These are phyloP conservation scores for Penicillium pulvis DNA, from an alignment of 495 filamentous ascomycete genomes.

Conservation along the genomic window DNA sequence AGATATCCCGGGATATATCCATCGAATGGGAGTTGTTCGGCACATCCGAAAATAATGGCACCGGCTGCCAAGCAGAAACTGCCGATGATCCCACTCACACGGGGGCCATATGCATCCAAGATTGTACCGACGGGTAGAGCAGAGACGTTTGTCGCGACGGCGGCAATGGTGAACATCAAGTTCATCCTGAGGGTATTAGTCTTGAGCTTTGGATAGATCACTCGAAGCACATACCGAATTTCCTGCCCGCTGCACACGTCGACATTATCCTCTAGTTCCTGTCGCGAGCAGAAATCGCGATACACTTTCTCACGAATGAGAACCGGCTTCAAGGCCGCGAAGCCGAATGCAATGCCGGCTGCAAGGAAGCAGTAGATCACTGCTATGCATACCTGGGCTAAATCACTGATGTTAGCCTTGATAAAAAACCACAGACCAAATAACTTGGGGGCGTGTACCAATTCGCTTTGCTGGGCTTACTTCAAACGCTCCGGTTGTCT, in stretches of 20 bases:
- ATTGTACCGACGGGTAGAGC: conserved; percentile 77
- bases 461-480: conserved; percentile 65
- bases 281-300: conserved; percentile 55
- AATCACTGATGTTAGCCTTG: conserved; percentile 6
- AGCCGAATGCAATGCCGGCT: conserved; percentile 74
- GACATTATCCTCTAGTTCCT: conserved; percentile 61
- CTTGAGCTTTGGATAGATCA: background rate
- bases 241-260: conserved; percentile 75
- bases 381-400: conserved; percentile 52
- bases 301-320: conserved; percentile 69
- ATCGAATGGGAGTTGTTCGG: conserved; percentile 62
- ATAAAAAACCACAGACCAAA: background rate
- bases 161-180: conserved; percentile 81
- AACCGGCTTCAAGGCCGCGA: conserved; percentile 72
- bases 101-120: conserved; percentile 79
- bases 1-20: conserved; percentile 79
- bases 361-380: conserved; percentile 82
- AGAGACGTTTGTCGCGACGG: conserved; percentile 67
- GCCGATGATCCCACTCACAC: conserved; percentile 73
- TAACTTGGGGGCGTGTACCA: conserved; percentile 34
- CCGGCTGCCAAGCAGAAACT: conserved; percentile 69
- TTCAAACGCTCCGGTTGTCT: conserved; percentile 69
- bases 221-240: conserved; percentile 53
- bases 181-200: conserved; percentile 58
- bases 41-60: conserved; percentile 69